Percentiles rank a stretch among this genome's conserved stretches.
Conservation (phyloP, 306 rosid species). For the Cucumis melo region DNA sequence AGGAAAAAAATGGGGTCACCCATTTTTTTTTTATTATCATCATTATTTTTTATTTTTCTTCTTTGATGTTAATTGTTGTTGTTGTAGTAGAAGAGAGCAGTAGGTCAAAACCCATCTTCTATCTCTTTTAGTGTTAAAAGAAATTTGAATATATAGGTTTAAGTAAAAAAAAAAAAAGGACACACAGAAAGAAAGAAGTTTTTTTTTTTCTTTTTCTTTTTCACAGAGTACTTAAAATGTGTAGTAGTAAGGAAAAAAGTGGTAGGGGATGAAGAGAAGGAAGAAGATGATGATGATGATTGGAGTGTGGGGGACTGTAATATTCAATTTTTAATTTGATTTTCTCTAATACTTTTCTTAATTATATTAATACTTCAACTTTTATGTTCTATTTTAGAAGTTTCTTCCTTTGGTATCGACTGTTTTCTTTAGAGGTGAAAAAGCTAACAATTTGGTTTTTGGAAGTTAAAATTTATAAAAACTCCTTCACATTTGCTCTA, state of each 20-base stretch:
- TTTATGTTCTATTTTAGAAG: too few relatives aligned
- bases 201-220: background rate
- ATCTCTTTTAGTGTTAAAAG: constrained; percentile 36
- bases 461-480: too few relatives aligned
- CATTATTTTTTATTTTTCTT: constrained; percentile 1
- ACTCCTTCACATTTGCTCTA: too few relatives aligned
- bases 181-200: constrained; percentile 11
- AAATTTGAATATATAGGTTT: constrained; percentile 65
- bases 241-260: constrained; percentile 24
- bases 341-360: background rate
- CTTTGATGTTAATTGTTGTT: constrained; percentile 29
- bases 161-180: constrained; percentile 11
- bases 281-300: background rate
- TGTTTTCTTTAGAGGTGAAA: too few relatives aligned
- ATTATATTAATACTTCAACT: too few relatives aligned
- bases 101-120: constrained; percentile 20
- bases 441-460: too few relatives aligned
- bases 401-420: too few relatives aligned
- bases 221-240: constrained; percentile 18
- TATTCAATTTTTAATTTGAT: constrained; percentile 2
- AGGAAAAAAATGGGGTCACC: constrained; percentile 32
- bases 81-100: constrained; percentile 10
- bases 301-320: constrained; percentile 20
- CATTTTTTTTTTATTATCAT: background rate
- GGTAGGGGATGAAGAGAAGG: background rate